A percentile compares a stretch with the other conserved stretches of the same genome.
Evolutionary conservation across 495 filamentous ascomycete genomes (phyloP).

Genomic region (Penicillium salamii): DNA sequence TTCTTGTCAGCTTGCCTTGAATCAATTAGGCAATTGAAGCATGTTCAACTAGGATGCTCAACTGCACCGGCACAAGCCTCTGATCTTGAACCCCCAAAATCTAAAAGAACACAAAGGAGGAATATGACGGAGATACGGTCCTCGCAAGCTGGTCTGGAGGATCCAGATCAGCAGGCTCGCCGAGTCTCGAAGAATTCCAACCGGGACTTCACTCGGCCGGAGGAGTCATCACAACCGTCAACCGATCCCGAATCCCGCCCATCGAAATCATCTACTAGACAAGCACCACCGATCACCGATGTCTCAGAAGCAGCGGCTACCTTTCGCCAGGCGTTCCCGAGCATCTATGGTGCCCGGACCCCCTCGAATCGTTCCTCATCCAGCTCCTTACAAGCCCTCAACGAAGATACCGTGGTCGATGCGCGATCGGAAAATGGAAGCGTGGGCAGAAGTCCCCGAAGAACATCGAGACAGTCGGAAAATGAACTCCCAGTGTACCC

Average conservation of each 20-base stretch:
- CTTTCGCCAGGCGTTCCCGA: slow-evolving; percentile 39
- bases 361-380: slow-evolving; percentile 45
- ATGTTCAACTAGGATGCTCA: slow-evolving; percentile 21
- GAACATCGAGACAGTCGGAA: slow-evolving; percentile 32
- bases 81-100: slow-evolving; percentile 10
- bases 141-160: slow-evolving; percentile 33
- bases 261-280: slow-evolving; percentile 31
- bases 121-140: slow-evolving; percentile 37
- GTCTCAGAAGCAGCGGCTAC: slow-evolving; percentile 31
- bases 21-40: slow-evolving; percentile 8
- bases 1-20: slow-evolving; percentile 30
- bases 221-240: slow-evolving; percentile 25
- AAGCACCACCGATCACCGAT: slow-evolving; percentile 18
- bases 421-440: slow-evolving; percentile 35
- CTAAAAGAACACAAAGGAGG: slow-evolving; percentile 13
- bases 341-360: slow-evolving; percentile 37
- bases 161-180: slow-evolving; percentile 24
- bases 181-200: slow-evolving; percentile 23
- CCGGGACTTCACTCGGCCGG: slow-evolving; percentile 17
- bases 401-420: slow-evolving; percentile 44
- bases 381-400: slow-evolving; percentile 46
- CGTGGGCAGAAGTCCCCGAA: slow-evolving; percentile 25
- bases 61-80: slow-evolving; percentile 22
- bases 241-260: slow-evolving; percentile 22
- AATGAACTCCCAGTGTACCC: slow-evolving; percentile 50